Base-by-base conservation (phyloP, 495 filamentous ascomycete genomes). In the Aspergillus bertholletiae region DNA sequence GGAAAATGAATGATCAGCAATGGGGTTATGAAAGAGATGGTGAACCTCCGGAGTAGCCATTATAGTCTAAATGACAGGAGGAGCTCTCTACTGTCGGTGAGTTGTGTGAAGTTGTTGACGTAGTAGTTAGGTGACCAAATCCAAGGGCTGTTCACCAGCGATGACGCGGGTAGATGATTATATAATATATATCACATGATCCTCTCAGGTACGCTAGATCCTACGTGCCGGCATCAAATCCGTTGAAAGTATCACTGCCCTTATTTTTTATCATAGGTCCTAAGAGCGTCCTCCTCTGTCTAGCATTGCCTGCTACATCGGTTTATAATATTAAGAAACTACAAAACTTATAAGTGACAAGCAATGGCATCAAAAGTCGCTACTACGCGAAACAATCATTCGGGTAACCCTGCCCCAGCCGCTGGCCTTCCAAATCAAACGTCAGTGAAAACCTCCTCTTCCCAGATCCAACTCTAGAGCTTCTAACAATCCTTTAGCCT, bases 1-100 rank as follows among this genome's bases (percentile, higher is more conserved):
- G 50, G 90, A 96, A 81, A 97, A 98, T 21, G 94, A 96, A 74
- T 98, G 94, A 75, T 98, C 94, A 37, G 92, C 88, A 64, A 98
- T 96, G 59, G 93, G 90, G 56, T 88, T 84, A 73, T 98, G 91
- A 75, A 97, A 97, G 51, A 98, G 89, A 66, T 97, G 94, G 72
- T 98, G 90, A 47, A 93, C 88, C 75, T 97, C 90, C 53, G 93
- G 89, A 54, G 85, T 61, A 43, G 88, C 79, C 93, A 97, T 97
- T 61, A 45, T 78, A 44, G 57, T 26, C 37, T 4, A n/a, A 54
- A 65, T 71, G 89, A 89, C 93, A 97, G 94, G 94, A 98, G 93
- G 84, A 88, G 83, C 92, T 96, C 95, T 98, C 94, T 86, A 98
- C 94, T 96, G 96, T 83, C 89, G 82, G 80, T 45, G 18, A 54